Percentiles rank a stretch among this genome's conserved stretches.
Evolutionary conservation across 1,284 basidiomycete genomes (phyloP).

Genomic region (Cutaneotrichosporon spelunceum): DNA sequence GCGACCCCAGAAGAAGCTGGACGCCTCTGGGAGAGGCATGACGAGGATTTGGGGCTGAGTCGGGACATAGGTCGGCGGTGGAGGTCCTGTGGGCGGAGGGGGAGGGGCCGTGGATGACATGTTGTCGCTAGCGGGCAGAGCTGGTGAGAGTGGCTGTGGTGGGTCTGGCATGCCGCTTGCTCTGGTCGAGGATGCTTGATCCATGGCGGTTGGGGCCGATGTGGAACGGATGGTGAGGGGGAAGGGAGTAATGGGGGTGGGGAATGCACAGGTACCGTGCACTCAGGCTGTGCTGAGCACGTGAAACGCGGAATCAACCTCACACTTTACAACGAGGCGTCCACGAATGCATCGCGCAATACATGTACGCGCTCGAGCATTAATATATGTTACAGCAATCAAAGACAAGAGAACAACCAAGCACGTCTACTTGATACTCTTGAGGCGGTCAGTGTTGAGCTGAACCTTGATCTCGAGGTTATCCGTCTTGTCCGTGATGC

Average conservation of each 20-base stretch:
- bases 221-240: background rate
- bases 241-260: background rate
- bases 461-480: conserved; percentile 49
- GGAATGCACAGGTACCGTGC: too few species aligned
- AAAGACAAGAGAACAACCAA: background rate
- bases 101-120: background rate
- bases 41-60: conserved; percentile 48
- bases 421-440: conserved; percentile 41
- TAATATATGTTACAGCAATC: conserved; percentile 4
- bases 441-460: conserved; percentile 50
- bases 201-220: background rate
- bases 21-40: conserved; percentile 42
- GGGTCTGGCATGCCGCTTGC: background rate
- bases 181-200: conserved; percentile 1
- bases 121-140: background rate
- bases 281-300: background rate
- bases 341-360: background rate
- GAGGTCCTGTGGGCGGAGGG: conserved; percentile 13
- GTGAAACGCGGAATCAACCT: background rate
- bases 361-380: background rate
- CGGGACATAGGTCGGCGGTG: conserved; percentile 40
- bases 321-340: background rate
- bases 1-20: conserved; percentile 46
- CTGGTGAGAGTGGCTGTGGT: background rate
- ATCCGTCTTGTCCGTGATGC: conserved; percentile 53